Conservation (phyloP, 768 basidiomycete genomes). For the Mycena olivaceomarginata region DNA sequence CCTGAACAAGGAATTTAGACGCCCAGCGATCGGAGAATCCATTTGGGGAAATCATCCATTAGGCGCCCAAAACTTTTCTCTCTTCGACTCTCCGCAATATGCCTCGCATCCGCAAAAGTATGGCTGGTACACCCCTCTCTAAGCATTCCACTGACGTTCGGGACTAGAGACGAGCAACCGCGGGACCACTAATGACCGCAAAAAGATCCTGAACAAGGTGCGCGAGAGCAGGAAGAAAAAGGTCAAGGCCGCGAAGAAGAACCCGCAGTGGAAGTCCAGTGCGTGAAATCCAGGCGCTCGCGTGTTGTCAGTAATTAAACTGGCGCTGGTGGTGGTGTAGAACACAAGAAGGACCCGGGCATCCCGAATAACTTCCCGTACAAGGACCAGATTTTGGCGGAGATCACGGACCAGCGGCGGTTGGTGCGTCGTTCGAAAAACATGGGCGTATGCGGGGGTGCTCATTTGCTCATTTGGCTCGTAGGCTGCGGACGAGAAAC, state of each 20-base stretch:
- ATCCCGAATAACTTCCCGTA: slow-evolving; percentile 96
- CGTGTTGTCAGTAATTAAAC: slow-evolving; percentile 24
- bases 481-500: slow-evolving; percentile 88
- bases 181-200: slow-evolving; percentile 81
- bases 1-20: not conserved
- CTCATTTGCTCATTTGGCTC: not conserved
- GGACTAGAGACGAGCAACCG: slow-evolving; percentile 89
- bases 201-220: slow-evolving; percentile 84
- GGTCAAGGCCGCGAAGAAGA: slow-evolving; percentile 85
- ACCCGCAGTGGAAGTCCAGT: slow-evolving; percentile 94
- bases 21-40: slow-evolving; percentile 7
- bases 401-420: slow-evolving; percentile 89
- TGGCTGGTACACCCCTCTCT: slow-evolving; percentile 42
- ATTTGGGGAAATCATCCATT: slow-evolving; percentile 16
- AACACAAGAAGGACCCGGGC: slow-evolving; percentile 92
- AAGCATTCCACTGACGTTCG: slow-evolving; percentile 38
- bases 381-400: slow-evolving; percentile 96
- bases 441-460: not conserved
- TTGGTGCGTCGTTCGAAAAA: slow-evolving; percentile 67
- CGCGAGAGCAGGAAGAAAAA: slow-evolving; percentile 86
- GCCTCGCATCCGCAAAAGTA: slow-evolving; percentile 80
- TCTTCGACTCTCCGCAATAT: slow-evolving; percentile 9
- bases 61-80: slow-evolving; percentile 38
- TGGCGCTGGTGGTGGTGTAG: slow-evolving; percentile 56
- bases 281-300: slow-evolving; percentile 52